Evolutionary conservation across 2,329 filamentous ascomycete species (phyloP).

Genomic region (Magnaporthiopsis poae): DNA sequence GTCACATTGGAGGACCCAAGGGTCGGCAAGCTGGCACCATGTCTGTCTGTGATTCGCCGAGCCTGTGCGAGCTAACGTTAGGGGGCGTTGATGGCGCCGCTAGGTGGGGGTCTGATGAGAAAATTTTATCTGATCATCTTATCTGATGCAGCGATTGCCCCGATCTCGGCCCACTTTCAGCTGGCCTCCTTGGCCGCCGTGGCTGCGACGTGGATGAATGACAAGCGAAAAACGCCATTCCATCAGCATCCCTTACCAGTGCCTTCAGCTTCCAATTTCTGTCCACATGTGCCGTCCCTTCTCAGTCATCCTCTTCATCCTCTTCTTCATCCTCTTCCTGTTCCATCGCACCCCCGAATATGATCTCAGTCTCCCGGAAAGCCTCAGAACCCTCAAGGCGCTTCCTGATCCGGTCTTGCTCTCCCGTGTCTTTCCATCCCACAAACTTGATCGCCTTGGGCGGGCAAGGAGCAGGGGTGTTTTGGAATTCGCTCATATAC

Average conservation of each 20-base stretch:
- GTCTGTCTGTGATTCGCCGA: neutral
- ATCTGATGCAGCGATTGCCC: neutral
- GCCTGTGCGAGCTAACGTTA: too few species aligned
- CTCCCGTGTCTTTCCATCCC: neutral
- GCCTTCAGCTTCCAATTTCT: too few species aligned
- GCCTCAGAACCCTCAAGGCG: neutral
- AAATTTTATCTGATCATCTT: constrained; percentile 5
- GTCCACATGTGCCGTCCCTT: too few species aligned
- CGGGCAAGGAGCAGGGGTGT: too few species aligned
- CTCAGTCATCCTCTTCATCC: too few species aligned
- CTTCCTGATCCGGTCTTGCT: neutral
- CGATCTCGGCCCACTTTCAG: neutral
- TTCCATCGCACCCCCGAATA: too few species aligned
- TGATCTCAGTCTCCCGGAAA: neutral
- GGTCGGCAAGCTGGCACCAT: neutral
- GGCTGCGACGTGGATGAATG: too few species aligned
- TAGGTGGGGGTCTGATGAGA: neutral
- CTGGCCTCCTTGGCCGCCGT: neutral
- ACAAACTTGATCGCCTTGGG: neutral
- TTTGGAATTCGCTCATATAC: too few species aligned
- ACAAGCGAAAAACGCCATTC: too few species aligned
- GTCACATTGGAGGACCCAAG: neutral
- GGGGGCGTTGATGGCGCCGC: neutral
- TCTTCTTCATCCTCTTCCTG: too few species aligned
- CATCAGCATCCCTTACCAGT: too few species aligned